A percentile compares a stretch with the other conserved stretches of the same genome.
Conservation (phyloP, 2,329 filamentous ascomycete species). For the Paraphoma sp. region DNA sequence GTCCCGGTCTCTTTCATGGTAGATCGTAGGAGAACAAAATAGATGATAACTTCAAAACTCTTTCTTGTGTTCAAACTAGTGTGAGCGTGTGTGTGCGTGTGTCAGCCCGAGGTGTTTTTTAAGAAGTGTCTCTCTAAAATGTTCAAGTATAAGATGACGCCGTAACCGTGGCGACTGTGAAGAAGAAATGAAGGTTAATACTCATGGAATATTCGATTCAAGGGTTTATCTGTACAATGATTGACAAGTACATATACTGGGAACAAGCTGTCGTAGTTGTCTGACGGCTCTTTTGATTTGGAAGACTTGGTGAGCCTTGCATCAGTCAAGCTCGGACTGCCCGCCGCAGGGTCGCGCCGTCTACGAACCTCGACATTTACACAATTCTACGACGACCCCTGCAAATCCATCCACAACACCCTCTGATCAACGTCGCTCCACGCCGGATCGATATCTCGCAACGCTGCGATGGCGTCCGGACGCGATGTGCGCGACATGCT, state of each 20-base stretch:
- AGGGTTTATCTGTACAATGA: background rate
- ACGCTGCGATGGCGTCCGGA: constrained; percentile 44
- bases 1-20: constrained; percentile 23
- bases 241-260: background rate
- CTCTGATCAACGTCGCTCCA: constrained; percentile 20
- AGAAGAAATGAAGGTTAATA: too few relatives aligned
- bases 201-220: too few relatives aligned
- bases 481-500: constrained; percentile 86
- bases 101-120: too few relatives aligned
- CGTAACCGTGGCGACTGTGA: too few relatives aligned
- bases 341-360: constrained; percentile 13
- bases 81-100: too few relatives aligned
- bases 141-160: too few relatives aligned
- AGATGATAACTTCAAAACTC: constrained; percentile 20
- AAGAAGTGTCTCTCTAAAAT: too few relatives aligned
- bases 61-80: too few relatives aligned
- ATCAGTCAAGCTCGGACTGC: background rate
- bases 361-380: constrained; percentile 18
- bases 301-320: background rate
- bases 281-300: background rate
- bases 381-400: constrained; percentile 24
- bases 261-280: background rate
- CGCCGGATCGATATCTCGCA: constrained; percentile 23
- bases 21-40: constrained; percentile 29
- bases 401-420: constrained; percentile 37